These are phyloP conservation scores for Pseudognaphalium luteoalbum DNA, from an alignment of 129 eudicot species.

Conservation along the genomic window DNA sequence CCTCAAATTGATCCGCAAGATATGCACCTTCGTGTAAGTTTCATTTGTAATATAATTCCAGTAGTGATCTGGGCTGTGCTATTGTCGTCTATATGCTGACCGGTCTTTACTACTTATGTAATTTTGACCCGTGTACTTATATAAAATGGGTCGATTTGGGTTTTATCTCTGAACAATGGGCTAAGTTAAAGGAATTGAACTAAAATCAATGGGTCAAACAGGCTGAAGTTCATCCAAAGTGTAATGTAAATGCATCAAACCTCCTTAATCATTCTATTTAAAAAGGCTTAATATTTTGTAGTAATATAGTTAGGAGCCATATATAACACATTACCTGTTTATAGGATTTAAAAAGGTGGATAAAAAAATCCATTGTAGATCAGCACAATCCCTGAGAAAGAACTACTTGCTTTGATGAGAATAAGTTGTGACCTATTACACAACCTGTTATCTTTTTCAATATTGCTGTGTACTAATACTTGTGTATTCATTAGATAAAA, in stretches of 20 bases:
- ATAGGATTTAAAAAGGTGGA: background rate
- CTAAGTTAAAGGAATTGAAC: background rate
- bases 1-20: conserved; percentile 91
- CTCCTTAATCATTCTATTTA: background rate
- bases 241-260: background rate
- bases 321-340: background rate
- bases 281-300: background rate
- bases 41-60: background rate
- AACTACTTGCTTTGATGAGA: background rate
- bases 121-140: background rate
- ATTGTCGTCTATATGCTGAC: background rate
- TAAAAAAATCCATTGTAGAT: background rate
- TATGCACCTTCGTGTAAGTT: conserved; percentile 87
- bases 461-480: background rate
- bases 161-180: background rate
- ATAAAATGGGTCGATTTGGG: background rate
- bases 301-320: background rate
- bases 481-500: conserved; percentile 60
- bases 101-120: background rate
- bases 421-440: background rate
- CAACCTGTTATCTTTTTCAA: background rate
- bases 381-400: background rate
- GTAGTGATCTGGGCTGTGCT: conserved; percentile 6
- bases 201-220: background rate
- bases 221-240: background rate